These are phyloP conservation scores for Alnus glutinosa DNA, from an alignment of 306 rosid species.

Conservation along the genomic window DNA sequence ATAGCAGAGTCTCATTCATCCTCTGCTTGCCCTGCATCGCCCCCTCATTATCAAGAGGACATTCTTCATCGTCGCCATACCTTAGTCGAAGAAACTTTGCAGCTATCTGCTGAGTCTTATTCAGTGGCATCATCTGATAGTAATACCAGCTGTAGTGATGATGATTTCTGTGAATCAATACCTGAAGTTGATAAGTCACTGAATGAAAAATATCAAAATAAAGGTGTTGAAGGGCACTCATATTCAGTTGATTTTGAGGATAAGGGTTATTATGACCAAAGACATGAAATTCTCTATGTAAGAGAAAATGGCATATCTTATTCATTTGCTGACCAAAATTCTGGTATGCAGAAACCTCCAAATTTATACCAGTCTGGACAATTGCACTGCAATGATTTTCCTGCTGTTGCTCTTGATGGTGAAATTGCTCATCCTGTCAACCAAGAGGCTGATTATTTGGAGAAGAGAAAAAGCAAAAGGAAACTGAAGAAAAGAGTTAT, in stretches of 20 bases:
- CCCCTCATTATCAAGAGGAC: slow-evolving; percentile 91
- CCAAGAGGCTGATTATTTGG: slow-evolving; percentile 43
- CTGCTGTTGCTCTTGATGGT: slow-evolving; percentile 35
- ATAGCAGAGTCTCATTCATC: slow-evolving; percentile 62
- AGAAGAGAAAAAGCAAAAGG: slow-evolving; percentile 53
- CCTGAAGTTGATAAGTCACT: slow-evolving; percentile 40
- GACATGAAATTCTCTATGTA: slow-evolving; percentile 32
- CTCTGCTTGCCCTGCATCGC: slow-evolving; percentile 69
- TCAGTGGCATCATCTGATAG: slow-evolving; percentile 93
- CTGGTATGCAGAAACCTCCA: slow-evolving; percentile 18
- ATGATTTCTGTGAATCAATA: slow-evolving; percentile 47
- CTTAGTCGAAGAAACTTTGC: slow-evolving; percentile 90
- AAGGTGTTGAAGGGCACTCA: slow-evolving; percentile 37
- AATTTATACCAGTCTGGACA: slow-evolving; percentile 7
- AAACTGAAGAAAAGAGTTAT: slow-evolving; percentile 67
- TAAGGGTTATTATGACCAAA: slow-evolving; percentile 34
- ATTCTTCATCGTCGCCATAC: slow-evolving; percentile 90
- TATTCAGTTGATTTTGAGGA: slow-evolving; percentile 35
- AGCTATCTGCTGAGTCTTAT: slow-evolving; percentile 83
- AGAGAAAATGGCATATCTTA: slow-evolving; percentile 52
- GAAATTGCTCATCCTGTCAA: slow-evolving; percentile 26
- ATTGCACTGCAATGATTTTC: slow-evolving; percentile 32
- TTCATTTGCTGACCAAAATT: slow-evolving; percentile 38
- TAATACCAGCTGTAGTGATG: slow-evolving; percentile 80
- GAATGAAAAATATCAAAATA: slow-evolving; percentile 34